Evolutionary conservation across 805 yeast genomes (phyloP), one percentile per base, ranked within the genome.

Genomic region (Hanseniaspora thailandica): DNA sequence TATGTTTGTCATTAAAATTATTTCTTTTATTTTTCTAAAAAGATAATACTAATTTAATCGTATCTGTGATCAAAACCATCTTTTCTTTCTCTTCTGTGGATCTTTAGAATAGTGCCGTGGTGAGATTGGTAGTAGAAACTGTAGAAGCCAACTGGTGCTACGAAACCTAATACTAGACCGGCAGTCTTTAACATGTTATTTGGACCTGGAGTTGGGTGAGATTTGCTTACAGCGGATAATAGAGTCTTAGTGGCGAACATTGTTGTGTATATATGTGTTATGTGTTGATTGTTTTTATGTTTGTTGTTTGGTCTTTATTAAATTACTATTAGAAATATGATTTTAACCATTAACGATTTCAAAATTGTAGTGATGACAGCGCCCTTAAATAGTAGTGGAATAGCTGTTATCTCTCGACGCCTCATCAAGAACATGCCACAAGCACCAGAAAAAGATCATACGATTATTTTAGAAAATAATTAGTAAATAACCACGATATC

Each of bases 41-140:
- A 12, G n/a, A 40, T 23, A n/a, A 10, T 3, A n/a, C 4, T 8
- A 6, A 25, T 17, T 33, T 43, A 50, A 15, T 50, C 30, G 36
- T 50, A 50, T 41, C 44, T 50, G 44, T 50, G 54, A 19, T 50
- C 31, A 8, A 34, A 50, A 15, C 54, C 54, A 28, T 50, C 54
- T 43, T 50, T 41, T 50, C 54, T 50, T 41, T 34, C 47, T 5
- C 25, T 50, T 28, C 22, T 41, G 54, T 43, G 35, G 17, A 50
- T 50, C 44, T 43, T 50, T 5, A 43, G 28, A 28, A 50, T 50
- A 20, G 47, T 22, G 3, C 54, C 54, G 22, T 50, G 43, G 10
- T 50, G 25, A 36, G 34, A 50, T 43, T 50, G 54, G 44, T 50
- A 35, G 33, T 50, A 50, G 23, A 50, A 50, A 17, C 54, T 50